Base-by-base conservation (phyloP, 768 basidiomycete genomes). In the Tulasnella sp. region DNA sequence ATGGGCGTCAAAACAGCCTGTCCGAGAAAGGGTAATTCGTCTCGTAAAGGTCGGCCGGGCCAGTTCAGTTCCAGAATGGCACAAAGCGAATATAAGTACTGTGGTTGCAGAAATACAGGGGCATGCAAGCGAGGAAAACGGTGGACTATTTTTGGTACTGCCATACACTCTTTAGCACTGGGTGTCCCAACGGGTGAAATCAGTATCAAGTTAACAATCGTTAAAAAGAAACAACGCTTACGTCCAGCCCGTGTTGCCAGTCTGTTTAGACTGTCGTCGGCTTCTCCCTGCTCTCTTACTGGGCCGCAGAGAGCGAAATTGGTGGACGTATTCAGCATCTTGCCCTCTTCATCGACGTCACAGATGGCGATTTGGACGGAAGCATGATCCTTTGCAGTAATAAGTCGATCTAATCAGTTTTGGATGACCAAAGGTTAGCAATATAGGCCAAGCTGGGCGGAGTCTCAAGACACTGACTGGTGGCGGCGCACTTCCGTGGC, bases 371-470 rank as follows among this genome's bases (percentile, higher is more conserved):
- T 92, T 86, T 99, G 98, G 84, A 99, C 96, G 42, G 97, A 98
- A 46, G 98, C 97, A 85, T 99, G 95, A 88, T 99, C 98, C 89
- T 99, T 99, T 83, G 97, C 94, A 82, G 94, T 98, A 88, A 99
- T 98, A 84, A 99, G 89, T 83, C 97, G 96, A 91, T 97, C 96
- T 98, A 80, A 80, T 21, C 16, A 72, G 80, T 71, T n/a, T 34
- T 39, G 39, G 42, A 81, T 4, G 68, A n/a, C 9, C 58, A 71
- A 74, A 71, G 39, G 27, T 38, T 38, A 79, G 71, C 42, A 42
- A 24, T 8, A 9, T 27, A 39, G 1, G 27, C 5, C 78, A 39
- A 46, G 18, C 46, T 46, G 36, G n/a, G 19, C 4, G n/a, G 31
- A 31, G 1, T 31, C 1, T 27, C 1, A 68, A 6, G 62, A 19